Base-by-base conservation (phyloP, 805 yeast genomes). In the Torulaspora gathmanii region DNA sequence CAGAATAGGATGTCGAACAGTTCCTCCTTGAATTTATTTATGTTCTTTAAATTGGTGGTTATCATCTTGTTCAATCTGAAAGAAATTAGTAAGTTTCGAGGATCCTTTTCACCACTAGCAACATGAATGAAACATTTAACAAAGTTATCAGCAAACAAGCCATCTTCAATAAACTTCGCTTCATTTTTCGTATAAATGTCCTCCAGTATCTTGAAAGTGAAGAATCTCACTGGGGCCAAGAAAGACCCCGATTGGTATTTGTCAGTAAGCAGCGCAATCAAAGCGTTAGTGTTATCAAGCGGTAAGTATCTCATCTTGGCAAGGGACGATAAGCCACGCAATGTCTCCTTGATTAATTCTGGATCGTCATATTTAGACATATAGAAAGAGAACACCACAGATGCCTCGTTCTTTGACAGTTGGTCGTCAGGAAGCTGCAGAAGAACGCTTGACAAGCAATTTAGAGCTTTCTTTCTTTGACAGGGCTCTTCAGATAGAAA, bases 101-200 rank as follows among this genome's bases (percentile, higher is more conserved):
- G 99, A 64, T 93, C 99, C 56, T 93, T 95, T 59, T 93, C 99
- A 30, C 95, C 95, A 12, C 79, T 71, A 2, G 95, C 86, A 23
- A 88, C 59, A 46, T 80, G 79, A 28, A 86, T 59, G 52, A 84
- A 90, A 0, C 83, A 63, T 30, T 73, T 63, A 27, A 86, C 71
- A 42, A 74, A 79, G 3, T 61, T 53, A 26, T 75, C 76, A 20
- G 67, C 68, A 19, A 65, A 47, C 7, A 60, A 45, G 3, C 40
- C 47, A 16, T 56, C 46, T 28, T 44, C 49, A 4, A 44, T 19
- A 16, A 62, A 40, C 19, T 51, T 60, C 7, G 55, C 58, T 2
- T 51, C 37, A 45, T 68, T 68, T 23, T 51, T 59, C 4, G 54
- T 45, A 12, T 73, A 57, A 7, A 78, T 39, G 4, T 60, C 57